Evolutionary conservation across 2,329 filamentous ascomycete genomes (phyloP).

Genomic region (Chaetomium olivaceum): DNA sequence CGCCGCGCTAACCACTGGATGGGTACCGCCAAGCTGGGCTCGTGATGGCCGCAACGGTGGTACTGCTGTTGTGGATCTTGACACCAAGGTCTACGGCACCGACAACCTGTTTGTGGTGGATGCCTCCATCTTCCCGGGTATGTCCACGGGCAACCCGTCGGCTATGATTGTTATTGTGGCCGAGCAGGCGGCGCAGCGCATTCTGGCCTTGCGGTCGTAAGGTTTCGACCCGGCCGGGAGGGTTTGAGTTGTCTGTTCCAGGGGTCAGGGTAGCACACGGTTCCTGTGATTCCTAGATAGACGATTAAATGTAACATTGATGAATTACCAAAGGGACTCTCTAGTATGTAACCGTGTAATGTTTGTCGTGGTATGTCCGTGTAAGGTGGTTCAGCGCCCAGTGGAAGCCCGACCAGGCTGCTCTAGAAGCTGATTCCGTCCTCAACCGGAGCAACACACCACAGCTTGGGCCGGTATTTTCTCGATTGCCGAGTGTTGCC

Average conservation of each 20-base stretch:
- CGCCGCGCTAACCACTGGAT: conserved; percentile 56
- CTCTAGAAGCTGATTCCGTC: conserved; percentile 22
- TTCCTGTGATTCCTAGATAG: background rate
- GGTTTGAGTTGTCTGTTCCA: background rate
- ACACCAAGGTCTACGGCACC: conserved; percentile 66
- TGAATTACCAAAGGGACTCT: background rate
- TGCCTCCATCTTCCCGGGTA: conserved; percentile 68
- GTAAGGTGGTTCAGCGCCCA: conserved; percentile 15
- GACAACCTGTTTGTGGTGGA: conserved; percentile 70
- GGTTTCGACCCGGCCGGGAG: too few species aligned
- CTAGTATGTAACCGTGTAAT: conserved; percentile 16
- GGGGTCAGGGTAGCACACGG: background rate
- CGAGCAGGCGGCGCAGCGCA: conserved; percentile 59
- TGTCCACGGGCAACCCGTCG: conserved; percentile 68
- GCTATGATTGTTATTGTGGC: conserved; percentile 64
- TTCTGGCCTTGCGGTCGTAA: conserved; percentile 43
- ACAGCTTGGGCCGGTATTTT: background rate
- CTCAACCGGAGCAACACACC: conserved; percentile 12
- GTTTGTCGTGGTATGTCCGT: conserved; percentile 21
- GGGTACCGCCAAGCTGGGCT: conserved; percentile 62
- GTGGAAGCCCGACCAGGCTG: background rate
- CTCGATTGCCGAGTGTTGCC: background rate
- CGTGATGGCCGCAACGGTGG: conserved; percentile 53
- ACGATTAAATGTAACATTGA: background rate
- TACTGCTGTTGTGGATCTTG: conserved; percentile 60